These are phyloP conservation scores for Globisporangium carolinianum DNA, from an alignment of 352 stramenopile species.

Conservation along the genomic window DNA sequence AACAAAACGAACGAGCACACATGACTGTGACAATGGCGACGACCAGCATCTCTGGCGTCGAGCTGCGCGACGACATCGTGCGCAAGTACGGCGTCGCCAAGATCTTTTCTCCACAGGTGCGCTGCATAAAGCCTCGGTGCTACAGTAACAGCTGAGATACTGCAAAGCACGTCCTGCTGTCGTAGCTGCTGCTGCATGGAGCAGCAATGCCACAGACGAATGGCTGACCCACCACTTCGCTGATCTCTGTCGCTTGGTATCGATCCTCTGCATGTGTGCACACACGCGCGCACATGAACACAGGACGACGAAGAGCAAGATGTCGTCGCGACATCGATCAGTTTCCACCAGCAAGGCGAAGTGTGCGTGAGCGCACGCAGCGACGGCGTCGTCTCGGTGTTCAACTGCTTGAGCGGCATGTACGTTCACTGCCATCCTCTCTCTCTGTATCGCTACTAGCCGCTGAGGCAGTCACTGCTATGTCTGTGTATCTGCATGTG, in stretches of 20 bases:
- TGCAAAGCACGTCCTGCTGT: too few species aligned
- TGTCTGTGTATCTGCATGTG: too few species aligned
- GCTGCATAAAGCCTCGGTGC: neutral
- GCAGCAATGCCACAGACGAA: neutral
- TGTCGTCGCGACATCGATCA: slow-evolving; percentile 47
- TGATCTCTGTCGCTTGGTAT: neutral
- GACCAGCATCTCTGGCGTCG: slow-evolving; percentile 20
- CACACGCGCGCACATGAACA: neutral
- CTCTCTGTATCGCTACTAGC: neutral
- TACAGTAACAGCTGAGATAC: too few species aligned
- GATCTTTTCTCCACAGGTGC: slow-evolving; percentile 59
- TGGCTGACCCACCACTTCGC: too few species aligned
- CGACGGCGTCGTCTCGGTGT: slow-evolving; percentile 72
- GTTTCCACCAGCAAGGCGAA: slow-evolving; percentile 77
- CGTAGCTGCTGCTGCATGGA: neutral
- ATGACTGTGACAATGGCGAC: neutral
- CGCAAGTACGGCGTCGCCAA: slow-evolving; percentile 59
- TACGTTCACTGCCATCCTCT: slow-evolving; percentile 19
- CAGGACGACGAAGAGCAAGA: slow-evolving; percentile 64
- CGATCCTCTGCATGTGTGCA: too few species aligned
- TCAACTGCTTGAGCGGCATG: slow-evolving; percentile 81
- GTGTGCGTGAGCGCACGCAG: slow-evolving; percentile 68
- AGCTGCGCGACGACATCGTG: slow-evolving; percentile 52
- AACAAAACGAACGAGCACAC: slow-evolving; percentile 7
- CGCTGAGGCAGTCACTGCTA: too few species aligned